Evolutionary conservation across 2,329 filamentous ascomycete genomes (phyloP).

Genomic region (Pyrenochaeta sp.): DNA sequence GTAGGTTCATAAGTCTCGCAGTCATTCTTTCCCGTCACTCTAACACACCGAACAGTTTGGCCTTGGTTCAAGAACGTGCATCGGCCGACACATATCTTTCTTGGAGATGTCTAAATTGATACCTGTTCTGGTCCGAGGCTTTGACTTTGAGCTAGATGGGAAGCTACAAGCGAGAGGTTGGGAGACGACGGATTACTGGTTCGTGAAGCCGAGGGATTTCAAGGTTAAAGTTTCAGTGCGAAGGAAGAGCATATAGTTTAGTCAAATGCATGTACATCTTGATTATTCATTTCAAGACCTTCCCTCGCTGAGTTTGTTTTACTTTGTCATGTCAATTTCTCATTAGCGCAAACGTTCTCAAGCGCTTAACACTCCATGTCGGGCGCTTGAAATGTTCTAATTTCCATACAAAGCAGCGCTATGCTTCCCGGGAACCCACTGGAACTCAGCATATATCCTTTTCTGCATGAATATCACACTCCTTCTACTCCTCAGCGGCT

Average conservation of each 20-base stretch:
- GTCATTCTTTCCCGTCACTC: neutral
- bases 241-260: neutral
- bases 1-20: conserved; percentile 11
- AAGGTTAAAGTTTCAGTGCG: neutral
- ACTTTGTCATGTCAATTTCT: too few relatives aligned
- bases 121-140: conserved; percentile 12
- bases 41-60: conserved; percentile 14
- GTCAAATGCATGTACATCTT: too few relatives aligned
- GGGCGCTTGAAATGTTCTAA: too few relatives aligned
- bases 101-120: conserved; percentile 18
- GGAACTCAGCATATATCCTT: too few relatives aligned
- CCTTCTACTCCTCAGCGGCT: neutral
- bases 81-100: conserved; percentile 18
- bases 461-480: too few relatives aligned
- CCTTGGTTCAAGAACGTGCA: conserved; percentile 17
- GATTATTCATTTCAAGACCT: too few relatives aligned
- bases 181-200: conserved; percentile 19
- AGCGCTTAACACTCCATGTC: too few relatives aligned
- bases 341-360: too few relatives aligned
- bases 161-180: neutral
- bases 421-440: too few relatives aligned
- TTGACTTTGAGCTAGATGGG: conserved; percentile 10
- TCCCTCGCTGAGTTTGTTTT: too few relatives aligned
- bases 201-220: conserved; percentile 17
- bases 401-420: too few relatives aligned